Evolutionary conservation across 371 early-diverging fungal species (phyloP).

Genomic region (Mucor saturninus): DNA sequence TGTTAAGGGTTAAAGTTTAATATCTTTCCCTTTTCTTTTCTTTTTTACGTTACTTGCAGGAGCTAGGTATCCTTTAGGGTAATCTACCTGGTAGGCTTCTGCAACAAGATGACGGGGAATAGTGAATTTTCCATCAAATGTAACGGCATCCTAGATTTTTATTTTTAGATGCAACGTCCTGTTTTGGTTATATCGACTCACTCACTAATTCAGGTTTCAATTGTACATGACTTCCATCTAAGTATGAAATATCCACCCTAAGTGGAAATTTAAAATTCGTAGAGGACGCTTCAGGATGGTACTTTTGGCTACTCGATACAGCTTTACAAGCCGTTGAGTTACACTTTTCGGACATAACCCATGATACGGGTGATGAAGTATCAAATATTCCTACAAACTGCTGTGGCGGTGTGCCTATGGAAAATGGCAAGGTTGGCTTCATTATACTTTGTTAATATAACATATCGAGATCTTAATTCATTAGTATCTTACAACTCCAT

Average conservation of each 20-base stretch:
- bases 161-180: not conserved
- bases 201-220: constrained; percentile 37
- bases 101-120: constrained; percentile 32
- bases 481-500: constrained; percentile 11
- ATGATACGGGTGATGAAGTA: constrained; percentile 37
- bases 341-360: constrained; percentile 37
- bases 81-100: constrained; percentile 31
- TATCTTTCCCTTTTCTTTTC: not conserved
- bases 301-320: constrained; percentile 21
- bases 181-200: not conserved
- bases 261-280: constrained; percentile 27
- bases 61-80: constrained; percentile 26
- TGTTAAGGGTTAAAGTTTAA: not conserved
- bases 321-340: constrained; percentile 20
- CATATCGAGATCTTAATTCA: not conserved
- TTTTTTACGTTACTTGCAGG: constrained; percentile 26
- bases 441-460: not conserved
- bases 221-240: constrained; percentile 36
- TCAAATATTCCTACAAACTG: constrained; percentile 38
- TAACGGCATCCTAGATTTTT: constrained; percentile 30
- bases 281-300: constrained; percentile 23
- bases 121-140: constrained; percentile 19
- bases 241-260: constrained; percentile 25
- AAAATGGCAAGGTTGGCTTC: constrained; percentile 18
- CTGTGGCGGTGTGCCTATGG: constrained; percentile 36